Evolutionary conservation across 768 basidiomycete genomes (phyloP), one percentile per base, ranked within the genome.

Genomic region (Coprinopsis cinerea): DNA sequence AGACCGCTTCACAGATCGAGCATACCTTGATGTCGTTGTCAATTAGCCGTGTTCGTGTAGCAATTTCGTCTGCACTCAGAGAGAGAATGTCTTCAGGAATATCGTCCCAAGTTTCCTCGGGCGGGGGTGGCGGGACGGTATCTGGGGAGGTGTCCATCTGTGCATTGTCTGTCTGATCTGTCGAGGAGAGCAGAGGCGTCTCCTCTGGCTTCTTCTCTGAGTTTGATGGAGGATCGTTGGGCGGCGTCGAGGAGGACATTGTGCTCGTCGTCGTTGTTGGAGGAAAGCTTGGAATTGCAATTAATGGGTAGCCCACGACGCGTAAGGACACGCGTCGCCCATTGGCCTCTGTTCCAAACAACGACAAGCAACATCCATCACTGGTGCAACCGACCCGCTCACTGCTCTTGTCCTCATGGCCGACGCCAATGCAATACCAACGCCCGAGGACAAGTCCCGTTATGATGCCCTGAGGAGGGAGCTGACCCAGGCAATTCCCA

Each of bases 21-120:
- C 23, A 48, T 37, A 88, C 93, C 79, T 92, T 94, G 61, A 98
- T 82, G 61, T 99, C 96, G 61, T 96, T 98, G 53, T 99, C 95
- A 57, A 99, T 92, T 52, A 99, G 76, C 53, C 95, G 77, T 68
- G 84, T 88, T 67, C 94, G 79, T 48, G 92, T 92, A 53, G 83
- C 63, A 57, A 98, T 89, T 55, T 97, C 94, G 41, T 96, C 93
- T 1, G 88, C 83, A 54, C 74, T 75, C 39, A 92, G 71, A 26
- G 76, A 70, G 66, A 84, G 68, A 57, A 99, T 87, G 28, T 95
- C 91, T 54, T 85, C 85, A 1, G 95, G 92, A 47, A 98, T 87
- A 66, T 97, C 94, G 20, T 83, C 85, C 82, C 90, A 92, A 39
- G 82, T 85, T 64, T 94, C 93, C 64, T 85, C 85, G 4, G 49